A percentile compares a stretch with the other conserved stretches of the same genome.
phyloP scores from a whole-genome alignment of 306 rosid genomes.

The Vigna trinervia region DNA sequence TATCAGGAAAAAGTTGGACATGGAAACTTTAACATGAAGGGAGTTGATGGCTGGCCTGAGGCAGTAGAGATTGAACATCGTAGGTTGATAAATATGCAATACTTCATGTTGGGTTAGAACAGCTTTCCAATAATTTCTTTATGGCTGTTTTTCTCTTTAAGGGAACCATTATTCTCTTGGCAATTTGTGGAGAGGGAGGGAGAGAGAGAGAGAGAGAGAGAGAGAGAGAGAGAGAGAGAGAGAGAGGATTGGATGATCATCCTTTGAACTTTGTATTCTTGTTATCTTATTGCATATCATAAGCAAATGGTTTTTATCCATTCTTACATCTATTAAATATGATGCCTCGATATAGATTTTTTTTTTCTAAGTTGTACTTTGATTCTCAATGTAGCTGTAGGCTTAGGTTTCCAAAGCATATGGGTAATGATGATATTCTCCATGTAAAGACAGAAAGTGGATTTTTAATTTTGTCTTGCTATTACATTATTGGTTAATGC shows the following conservation, averaged over 20 bases:
- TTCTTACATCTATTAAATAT: slow-evolving; percentile 24
- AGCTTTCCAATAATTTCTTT: slow-evolving; percentile 11
- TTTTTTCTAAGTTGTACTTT: slow-evolving; percentile 5
- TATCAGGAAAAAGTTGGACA: slow-evolving; percentile 20
- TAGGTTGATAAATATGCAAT: neutral
- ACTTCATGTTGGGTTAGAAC: slow-evolving; percentile 6
- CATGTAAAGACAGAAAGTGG: neutral
- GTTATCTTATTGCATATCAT: slow-evolving; percentile 8
- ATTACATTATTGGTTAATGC: slow-evolving; percentile 8
- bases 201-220: neutral
- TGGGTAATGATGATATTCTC: neutral
- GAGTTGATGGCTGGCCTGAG: slow-evolving; percentile 22
- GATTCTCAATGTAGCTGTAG: slow-evolving; percentile 6
- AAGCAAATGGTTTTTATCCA: slow-evolving; percentile 12
- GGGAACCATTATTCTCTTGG: neutral
- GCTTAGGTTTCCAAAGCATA: slow-evolving; percentile 17
- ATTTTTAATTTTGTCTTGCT: neutral
- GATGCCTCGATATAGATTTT: slow-evolving; percentile 1
- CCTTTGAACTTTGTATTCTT: neutral
- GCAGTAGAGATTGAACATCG: neutral
- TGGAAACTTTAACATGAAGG: slow-evolving; percentile 25
- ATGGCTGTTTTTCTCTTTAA: neutral
- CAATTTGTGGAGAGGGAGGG: neutral
- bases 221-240: neutral
- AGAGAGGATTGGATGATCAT: slow-evolving; percentile 9